Percentiles rank a stretch among this genome's conserved stretches.
Conservation (phyloP, 2,329 filamentous ascomycete species). For the Aureobasidium sp. region DNA sequence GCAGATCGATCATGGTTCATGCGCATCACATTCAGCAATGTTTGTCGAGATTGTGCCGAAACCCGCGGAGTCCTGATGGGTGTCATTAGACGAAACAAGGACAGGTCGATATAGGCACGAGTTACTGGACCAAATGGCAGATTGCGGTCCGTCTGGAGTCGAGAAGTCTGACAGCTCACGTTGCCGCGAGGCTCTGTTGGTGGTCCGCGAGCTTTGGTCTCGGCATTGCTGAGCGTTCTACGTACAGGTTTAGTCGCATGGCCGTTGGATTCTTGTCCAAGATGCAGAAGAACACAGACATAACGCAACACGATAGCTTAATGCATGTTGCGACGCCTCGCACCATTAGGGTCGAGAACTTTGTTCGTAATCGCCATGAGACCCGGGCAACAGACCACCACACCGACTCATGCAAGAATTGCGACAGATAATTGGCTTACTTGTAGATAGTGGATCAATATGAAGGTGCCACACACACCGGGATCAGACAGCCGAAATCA, state of each 20-base stretch:
- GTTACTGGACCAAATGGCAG: background rate
- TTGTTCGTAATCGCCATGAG: background rate
- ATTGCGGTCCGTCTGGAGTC: background rate
- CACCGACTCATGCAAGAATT: background rate
- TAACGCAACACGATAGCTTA: conserved; percentile 1
- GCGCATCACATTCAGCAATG: background rate
- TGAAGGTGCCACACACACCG: conserved; percentile 1
- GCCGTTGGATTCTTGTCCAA: background rate
- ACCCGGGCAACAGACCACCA: background rate
- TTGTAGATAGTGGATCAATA: background rate
- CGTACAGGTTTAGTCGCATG: conserved; percentile 8
- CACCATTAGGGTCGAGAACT: background rate
- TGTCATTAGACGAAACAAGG: background rate
- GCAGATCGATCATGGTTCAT: background rate
- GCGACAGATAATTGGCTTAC: conserved; percentile 5
- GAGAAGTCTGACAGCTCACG: background rate
- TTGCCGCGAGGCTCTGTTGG: conserved; percentile 9
- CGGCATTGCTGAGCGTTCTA: conserved; percentile 6
- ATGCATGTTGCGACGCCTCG: background rate
- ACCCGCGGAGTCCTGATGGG: background rate
- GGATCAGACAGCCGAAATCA: conserved; percentile 5
- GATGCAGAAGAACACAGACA: background rate
- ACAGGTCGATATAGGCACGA: background rate
- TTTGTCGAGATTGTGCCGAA: background rate
- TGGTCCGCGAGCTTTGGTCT: background rate